Conservation (phyloP, 305 asterid species). For the Fraxinus sp. region DNA sequence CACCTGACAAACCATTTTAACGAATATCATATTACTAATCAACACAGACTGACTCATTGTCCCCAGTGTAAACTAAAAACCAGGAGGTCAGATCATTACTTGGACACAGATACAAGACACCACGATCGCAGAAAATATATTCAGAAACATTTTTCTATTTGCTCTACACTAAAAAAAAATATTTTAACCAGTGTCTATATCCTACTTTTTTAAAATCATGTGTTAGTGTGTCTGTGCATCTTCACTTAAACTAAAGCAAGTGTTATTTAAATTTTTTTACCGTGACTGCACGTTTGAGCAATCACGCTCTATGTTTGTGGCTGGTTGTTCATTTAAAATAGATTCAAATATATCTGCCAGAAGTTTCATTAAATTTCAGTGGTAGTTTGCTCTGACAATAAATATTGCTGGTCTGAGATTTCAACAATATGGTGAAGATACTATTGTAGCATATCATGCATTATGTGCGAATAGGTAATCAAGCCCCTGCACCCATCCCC, state of each 20-base stretch:
- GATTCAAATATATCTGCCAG: background rate
- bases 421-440: background rate
- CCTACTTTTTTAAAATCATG: background rate
- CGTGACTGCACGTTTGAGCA: background rate
- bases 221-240: background rate
- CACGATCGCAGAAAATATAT: background rate
- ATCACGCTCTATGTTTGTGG: background rate
- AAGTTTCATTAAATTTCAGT: background rate
- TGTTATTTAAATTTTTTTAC: background rate
- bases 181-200: background rate
- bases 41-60: background rate
- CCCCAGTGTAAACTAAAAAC: background rate
- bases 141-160: background rate
- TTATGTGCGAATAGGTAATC: background rate
- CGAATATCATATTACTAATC: background rate
- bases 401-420: background rate
- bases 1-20: slow-evolving; percentile 27
- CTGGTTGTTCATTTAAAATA: background rate
- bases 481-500: background rate
- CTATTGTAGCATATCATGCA: background rate
- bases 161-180: background rate
- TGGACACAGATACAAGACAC: background rate
- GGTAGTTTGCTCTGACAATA: background rate
- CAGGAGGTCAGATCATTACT: background rate
- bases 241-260: background rate